Evolutionary conservation across 2,329 filamentous ascomycete species (phyloP), one percentile per base, ranked within the genome.

Genomic region (Exophiala dermatitidis): DNA sequence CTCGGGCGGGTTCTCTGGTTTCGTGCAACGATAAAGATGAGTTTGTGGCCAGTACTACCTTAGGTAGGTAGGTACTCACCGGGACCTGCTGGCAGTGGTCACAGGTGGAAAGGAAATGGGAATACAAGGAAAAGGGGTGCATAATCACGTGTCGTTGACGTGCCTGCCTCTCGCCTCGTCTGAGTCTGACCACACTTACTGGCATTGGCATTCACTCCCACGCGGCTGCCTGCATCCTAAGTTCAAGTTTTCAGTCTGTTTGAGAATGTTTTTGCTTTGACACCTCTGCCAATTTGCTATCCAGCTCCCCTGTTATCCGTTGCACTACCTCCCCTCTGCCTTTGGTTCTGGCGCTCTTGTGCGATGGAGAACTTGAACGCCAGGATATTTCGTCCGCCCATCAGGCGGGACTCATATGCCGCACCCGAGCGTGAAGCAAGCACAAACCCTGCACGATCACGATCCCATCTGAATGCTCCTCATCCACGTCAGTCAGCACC

Each of bases 341-440:
- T 42, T 28, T 38, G 30, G 33, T 28, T 29, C 31, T 30, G 42
- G 9, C 37, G 40, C 12, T 47, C 30, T 7, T 26, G 38, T 49
- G 53, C n/a, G 34, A 56, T 56, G 53, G 53, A 56, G 26, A 46
- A 19, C 19, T 19, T 19, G 19, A 19, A 46, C 34, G 46, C 50
- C 45, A 43, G 31, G 33, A 46, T 31, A 26, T 41, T 56, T 47
- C 31, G 33, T 9, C 19, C 53, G 19, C n/a, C 29, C 9, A 34
- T 45, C 43, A 12, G 45, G 30, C 49, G 40, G 32, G 40, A 46
- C 32, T 41, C 42, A 8, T 5, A 28, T 4, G 34, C 12, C 49
- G 28, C 40, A 46, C 44, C 49, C 30, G 33, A 34, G 44, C 53
- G 44, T 46, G 34, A 46, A 34, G n/a, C 37, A 29, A 36, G 33